Evolutionary conservation across 2,329 filamentous ascomycete species (phyloP).

Genomic region (Chrysosphaeria jannelii): DNA sequence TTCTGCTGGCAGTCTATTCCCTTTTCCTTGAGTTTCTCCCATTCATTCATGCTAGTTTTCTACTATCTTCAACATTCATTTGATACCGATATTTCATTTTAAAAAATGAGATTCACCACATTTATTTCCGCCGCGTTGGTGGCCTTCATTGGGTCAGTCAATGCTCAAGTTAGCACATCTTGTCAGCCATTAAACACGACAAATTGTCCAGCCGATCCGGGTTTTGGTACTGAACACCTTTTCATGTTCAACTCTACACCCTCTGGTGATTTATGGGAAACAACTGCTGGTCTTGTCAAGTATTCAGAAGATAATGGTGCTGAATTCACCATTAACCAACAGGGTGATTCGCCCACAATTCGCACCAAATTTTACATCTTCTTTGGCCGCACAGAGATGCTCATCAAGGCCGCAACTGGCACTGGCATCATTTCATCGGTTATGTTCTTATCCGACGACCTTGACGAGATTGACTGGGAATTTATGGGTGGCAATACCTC

Average conservation of each 20-base stretch:
- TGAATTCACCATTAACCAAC: conserved; percentile 37
- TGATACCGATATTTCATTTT: too few species aligned
- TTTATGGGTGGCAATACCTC: conserved; percentile 38
- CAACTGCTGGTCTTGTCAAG: conserved; percentile 30
- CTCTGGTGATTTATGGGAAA: conserved; percentile 31
- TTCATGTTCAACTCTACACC: conserved; percentile 31
- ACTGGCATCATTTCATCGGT: conserved; percentile 53
- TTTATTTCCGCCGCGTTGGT: conserved; percentile 1
- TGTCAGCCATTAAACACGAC: conserved; percentile 49
- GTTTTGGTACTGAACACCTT: conserved; percentile 30
- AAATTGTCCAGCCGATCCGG: conserved; percentile 37
- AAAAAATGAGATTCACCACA: too few species aligned
- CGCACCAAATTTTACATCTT: conserved; percentile 62
- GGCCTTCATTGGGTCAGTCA: conserved; percentile 3
- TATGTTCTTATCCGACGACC: conserved; percentile 55
- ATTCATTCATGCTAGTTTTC: too few species aligned
- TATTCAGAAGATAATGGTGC: conserved; percentile 30
- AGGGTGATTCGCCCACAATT: conserved; percentile 51
- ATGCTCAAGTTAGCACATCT: conserved; percentile 44
- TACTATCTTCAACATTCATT: too few species aligned
- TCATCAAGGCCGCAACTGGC: conserved; percentile 46
- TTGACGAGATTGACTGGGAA: conserved; percentile 77
- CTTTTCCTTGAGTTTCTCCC: too few species aligned
- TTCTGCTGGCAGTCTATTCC: too few species aligned
- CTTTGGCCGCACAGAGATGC: conserved; percentile 50